These are phyloP conservation scores for Penicillium decumbens DNA, from an alignment of 2,329 filamentous ascomycete genomes.

Conservation along the genomic window DNA sequence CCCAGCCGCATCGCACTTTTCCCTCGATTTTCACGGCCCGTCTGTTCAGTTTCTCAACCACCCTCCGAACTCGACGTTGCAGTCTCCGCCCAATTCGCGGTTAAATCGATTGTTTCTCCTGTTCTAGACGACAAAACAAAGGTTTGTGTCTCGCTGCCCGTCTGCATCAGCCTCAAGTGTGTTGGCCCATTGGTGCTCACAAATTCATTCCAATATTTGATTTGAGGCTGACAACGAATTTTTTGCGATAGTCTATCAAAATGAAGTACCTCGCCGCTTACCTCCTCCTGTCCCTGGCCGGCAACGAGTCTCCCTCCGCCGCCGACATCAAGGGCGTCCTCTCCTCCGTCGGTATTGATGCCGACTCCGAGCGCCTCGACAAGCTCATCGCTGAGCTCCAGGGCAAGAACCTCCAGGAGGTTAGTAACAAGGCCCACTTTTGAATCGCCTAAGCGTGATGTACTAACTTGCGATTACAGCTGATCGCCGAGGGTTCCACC, in stretches of 20 bases:
- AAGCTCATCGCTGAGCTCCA: conserved; percentile 76
- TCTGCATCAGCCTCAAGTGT: not conserved
- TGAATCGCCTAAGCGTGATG: not conserved
- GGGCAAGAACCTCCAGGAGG: conserved; percentile 74
- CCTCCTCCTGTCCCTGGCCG: conserved; percentile 91
- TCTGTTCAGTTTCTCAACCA: conserved; percentile 32
- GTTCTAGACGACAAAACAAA: conserved; percentile 39
- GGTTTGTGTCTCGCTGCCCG: conserved; percentile 20
- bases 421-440: conserved; percentile 47
- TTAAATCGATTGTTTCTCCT: conserved; percentile 96
- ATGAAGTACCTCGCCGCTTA: conserved; percentile 99
- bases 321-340: conserved; percentile 84
- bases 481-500: conserved; percentile 81
- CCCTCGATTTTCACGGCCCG: conserved; percentile 27
- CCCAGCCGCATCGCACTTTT: conserved; percentile 39
- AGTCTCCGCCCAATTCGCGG: conserved; percentile 97
- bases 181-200: conserved; percentile 1
- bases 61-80: conserved; percentile 81
- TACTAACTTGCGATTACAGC: conserved; percentile 49
- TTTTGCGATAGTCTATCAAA: conserved; percentile 50
- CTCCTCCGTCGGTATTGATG: conserved; percentile 90
- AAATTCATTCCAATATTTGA: conserved; percentile 8
- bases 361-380: conserved; percentile 77
- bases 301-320: conserved; percentile 83
- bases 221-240: conserved; percentile 19